A percentile compares a stretch with the other conserved stretches of the same genome.
phyloP scores from a whole-genome alignment of 495 filamentous ascomycete species.

The Lophiotrema nucula region DNA sequence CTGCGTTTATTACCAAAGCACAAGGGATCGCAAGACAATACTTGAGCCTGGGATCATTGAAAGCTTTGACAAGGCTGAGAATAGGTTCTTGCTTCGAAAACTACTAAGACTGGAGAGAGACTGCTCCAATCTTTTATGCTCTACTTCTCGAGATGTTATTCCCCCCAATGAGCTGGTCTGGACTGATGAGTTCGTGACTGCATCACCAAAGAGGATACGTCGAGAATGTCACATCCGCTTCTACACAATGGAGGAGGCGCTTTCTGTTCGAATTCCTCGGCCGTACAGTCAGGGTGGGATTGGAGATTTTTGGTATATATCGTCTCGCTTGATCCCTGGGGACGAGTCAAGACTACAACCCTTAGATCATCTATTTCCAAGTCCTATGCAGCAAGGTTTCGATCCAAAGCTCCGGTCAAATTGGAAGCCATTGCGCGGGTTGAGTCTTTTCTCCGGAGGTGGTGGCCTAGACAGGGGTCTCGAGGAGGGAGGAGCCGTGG shows the following conservation, averaged over 20 bases:
- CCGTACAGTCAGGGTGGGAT: constrained; percentile 65
- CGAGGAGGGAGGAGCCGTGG: constrained; percentile 65
- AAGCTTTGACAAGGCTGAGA: constrained; percentile 41
- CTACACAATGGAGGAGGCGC: constrained; percentile 41
- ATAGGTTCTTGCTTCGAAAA: constrained; percentile 45
- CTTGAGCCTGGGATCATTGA: constrained; percentile 60
- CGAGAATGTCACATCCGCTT: constrained; percentile 60
- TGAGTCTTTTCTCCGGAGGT: constrained; percentile 72
- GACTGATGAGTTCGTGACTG: constrained; percentile 46
- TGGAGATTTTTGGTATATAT: constrained; percentile 59
- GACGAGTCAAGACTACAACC: background rate
- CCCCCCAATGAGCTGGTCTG: constrained; percentile 66
- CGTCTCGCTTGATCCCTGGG: background rate
- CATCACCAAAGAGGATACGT: constrained; percentile 45
- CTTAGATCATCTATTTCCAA: background rate
- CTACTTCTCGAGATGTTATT: constrained; percentile 18
- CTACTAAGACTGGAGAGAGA: constrained; percentile 49
- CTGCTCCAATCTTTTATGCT: constrained; percentile 37
- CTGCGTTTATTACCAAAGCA: constrained; percentile 49
- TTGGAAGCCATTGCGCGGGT: constrained; percentile 46
- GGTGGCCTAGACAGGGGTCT: constrained; percentile 72
- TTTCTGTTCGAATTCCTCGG: constrained; percentile 47
- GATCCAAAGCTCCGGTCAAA: constrained; percentile 40
- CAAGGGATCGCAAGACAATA: constrained; percentile 4
- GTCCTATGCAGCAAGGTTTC: constrained; percentile 55